Evolutionary conservation across 2,329 filamentous ascomycete genomes (phyloP).

Genomic region (Penicillium sp.): DNA sequence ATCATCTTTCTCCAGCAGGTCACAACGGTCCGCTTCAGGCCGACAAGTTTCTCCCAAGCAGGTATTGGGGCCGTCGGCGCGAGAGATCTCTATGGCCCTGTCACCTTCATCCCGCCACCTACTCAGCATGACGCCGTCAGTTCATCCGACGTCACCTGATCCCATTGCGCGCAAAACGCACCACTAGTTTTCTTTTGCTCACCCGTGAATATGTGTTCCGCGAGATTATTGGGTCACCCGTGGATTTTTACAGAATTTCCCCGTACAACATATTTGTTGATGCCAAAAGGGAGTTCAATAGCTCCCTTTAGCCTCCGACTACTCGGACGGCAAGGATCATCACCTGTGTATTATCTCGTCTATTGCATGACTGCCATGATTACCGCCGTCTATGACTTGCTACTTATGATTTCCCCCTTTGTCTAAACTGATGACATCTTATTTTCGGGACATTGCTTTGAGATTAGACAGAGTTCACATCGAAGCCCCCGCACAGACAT

Average conservation of each 20-base stretch:
- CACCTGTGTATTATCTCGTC: background rate
- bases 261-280: background rate
- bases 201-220: background rate
- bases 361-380: background rate
- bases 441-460: slow-evolving; percentile 3
- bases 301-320: background rate
- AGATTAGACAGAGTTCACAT: background rate
- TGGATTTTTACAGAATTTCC: background rate
- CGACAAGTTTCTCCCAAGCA: slow-evolving; percentile 16
- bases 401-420: background rate
- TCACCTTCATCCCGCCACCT: slow-evolving; percentile 23
- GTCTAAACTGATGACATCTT: background rate
- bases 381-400: background rate
- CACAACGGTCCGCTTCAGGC: slow-evolving; percentile 5
- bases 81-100: slow-evolving; percentile 22
- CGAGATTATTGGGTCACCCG: background rate
- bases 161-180: slow-evolving; percentile 7
- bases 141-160: slow-evolving; percentile 19
- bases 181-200: slow-evolving; percentile 2
- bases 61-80: slow-evolving; percentile 10
- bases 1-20: slow-evolving; percentile 22
- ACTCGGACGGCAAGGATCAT: background rate
- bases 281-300: background rate
- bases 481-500: background rate
- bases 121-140: slow-evolving; percentile 25